Conservation (phyloP, 139 green algal genomes). For the Diplosphaera chodatii region DNA sequence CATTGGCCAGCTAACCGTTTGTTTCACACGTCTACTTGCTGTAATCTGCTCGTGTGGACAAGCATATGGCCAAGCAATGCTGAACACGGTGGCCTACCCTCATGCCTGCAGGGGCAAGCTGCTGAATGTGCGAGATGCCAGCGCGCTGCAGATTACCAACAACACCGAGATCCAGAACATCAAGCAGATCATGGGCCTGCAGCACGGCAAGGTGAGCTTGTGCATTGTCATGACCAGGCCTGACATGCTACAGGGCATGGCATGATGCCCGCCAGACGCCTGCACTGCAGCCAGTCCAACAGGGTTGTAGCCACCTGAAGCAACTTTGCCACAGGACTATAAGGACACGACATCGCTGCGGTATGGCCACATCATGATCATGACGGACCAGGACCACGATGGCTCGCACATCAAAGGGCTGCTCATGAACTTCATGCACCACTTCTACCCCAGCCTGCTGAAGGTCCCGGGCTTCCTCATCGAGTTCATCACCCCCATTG, state of each 20-base stretch:
- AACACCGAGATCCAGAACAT: conserved; percentile 97
- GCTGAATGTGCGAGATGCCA: conserved; percentile 97
- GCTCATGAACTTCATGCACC: conserved; percentile 99
- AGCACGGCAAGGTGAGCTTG: conserved; percentile 80
- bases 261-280: too few relatives aligned
- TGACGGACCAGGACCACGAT: conserved; percentile 99
- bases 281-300: not conserved
- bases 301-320: too few relatives aligned
- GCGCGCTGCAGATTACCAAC: conserved; percentile 76
- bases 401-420: conserved; percentile 99
- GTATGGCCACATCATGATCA: conserved; percentile 99
- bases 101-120: conserved; percentile 91
- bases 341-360: conserved; percentile 83
- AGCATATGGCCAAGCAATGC: too few relatives aligned
- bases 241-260: too few relatives aligned
- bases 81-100: too few relatives aligned
- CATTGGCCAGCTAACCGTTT: not conserved
- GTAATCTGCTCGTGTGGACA: too few relatives aligned
- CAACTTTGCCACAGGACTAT: conserved; percentile 67
- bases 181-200: conserved; percentile 99
- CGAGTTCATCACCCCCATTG: conserved; percentile 99
- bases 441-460: conserved; percentile 95
- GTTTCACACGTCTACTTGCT: too few relatives aligned
- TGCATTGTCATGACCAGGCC: not conserved
- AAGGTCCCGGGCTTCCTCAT: conserved; percentile 90